phyloP scores from a whole-genome alignment of 2,329 filamentous ascomycete genomes.

The Fusarium sp. region DNA sequence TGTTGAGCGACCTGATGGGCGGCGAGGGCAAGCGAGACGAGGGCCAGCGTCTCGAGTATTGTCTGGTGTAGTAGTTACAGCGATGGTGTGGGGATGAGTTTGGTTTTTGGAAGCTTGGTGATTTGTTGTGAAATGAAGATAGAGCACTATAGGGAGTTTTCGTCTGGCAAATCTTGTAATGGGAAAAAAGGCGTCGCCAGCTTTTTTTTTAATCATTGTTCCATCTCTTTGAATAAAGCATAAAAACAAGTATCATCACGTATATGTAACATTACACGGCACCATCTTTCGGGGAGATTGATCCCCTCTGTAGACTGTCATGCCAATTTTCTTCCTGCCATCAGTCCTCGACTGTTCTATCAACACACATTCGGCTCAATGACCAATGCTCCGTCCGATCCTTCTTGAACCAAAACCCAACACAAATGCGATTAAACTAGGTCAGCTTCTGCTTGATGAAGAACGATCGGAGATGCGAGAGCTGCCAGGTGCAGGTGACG shows the following conservation, averaged over 20 bases:
- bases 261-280: conserved; percentile 46
- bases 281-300: conserved; percentile 10
- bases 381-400: conserved; percentile 14
- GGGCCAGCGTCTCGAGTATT: conserved; percentile 25
- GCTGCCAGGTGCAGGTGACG: conserved; percentile 94
- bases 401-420: conserved; percentile 20
- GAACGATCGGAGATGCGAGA: conserved; percentile 95
- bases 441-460: conserved; percentile 99
- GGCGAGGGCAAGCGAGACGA: conserved; percentile 22
- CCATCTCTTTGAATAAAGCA: conserved; percentile 27
- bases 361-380: conserved; percentile 31
- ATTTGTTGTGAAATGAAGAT: conserved; percentile 51
- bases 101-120: conserved; percentile 41
- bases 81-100: conserved; percentile 46
- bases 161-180: conserved; percentile 54
- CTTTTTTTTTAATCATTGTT: conserved; percentile 25
- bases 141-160: conserved; percentile 53
- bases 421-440: conserved; percentile 60
- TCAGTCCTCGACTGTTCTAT: conserved; percentile 22
- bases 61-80: conserved; percentile 35
- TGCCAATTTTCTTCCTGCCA: conserved; percentile 25
- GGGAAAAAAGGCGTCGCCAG: conserved; percentile 52
- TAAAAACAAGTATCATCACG: conserved; percentile 40
- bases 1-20: conserved; percentile 21
- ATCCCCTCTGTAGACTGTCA: conserved; percentile 22